Conservation (phyloP, 2,329 filamentous ascomycete species). For the Didymella pomorum region DNA sequence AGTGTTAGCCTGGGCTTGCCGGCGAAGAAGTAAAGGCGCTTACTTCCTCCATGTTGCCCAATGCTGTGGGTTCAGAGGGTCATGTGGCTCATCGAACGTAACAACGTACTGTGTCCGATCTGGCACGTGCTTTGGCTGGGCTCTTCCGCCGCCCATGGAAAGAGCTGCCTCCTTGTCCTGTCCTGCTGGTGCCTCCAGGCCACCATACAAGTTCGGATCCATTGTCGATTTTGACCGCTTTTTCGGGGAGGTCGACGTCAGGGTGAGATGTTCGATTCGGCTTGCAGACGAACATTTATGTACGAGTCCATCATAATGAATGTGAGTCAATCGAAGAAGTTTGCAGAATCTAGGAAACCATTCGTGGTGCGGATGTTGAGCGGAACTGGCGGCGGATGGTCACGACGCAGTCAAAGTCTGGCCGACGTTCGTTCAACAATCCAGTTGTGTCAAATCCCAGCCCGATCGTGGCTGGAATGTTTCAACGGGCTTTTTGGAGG, state of each 20-base stretch:
- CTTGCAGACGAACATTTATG: not conserved
- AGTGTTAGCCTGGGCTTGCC: not conserved
- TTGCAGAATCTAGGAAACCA: not conserved
- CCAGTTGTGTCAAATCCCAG: too few species aligned
- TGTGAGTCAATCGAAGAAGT: too few species aligned
- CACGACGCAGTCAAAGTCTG: not conserved
- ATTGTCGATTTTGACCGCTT: not conserved
- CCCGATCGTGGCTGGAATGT: too few species aligned
- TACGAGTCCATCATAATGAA: not conserved
- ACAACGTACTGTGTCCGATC: not conserved
- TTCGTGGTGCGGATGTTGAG: not conserved
- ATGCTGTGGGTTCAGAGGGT: slow-evolving; percentile 2
- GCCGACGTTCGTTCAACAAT: not conserved
- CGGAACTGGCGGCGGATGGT: not conserved
- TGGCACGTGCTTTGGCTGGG: not conserved
- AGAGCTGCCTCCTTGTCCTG: not conserved
- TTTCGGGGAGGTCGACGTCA: not conserved
- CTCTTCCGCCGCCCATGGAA: not conserved
- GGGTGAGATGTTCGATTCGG: not conserved
- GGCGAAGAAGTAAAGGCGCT: too few species aligned
- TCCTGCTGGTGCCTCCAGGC: not conserved
- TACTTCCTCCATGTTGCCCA: slow-evolving; percentile 8
- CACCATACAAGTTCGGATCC: not conserved
- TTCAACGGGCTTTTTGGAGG: too few species aligned
- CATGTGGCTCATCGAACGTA: not conserved